Conservation (phyloP, 2,329 filamentous ascomycete species). For the Cercospora canescens region DNA sequence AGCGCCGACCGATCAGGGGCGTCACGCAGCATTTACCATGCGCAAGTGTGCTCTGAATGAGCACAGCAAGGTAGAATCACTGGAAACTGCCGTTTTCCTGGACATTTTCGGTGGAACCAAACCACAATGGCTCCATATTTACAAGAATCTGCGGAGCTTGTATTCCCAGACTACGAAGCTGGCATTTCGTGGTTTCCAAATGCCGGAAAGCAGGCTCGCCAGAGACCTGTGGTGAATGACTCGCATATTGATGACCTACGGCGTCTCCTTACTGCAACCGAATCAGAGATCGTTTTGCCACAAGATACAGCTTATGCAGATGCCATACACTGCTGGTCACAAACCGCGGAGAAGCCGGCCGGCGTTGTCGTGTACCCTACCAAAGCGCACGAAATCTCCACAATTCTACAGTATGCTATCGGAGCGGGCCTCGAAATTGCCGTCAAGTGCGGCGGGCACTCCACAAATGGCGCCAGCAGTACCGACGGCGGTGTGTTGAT, state of each 20-base stretch:
- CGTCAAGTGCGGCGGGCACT: neutral
- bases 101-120: no score
- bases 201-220: neutral
- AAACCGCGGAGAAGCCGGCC: neutral
- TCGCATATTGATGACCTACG: neutral
- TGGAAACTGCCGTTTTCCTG: neutral
- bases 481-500: neutral
- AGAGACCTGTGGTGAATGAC: neutral
- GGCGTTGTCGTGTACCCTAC: neutral
- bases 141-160: neutral
- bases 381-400: neutral
- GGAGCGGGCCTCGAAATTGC: neutral
- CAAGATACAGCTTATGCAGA: neutral
- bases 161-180: neutral
- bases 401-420: neutral
- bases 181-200: neutral
- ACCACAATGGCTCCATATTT: neutral
- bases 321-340: neutral
- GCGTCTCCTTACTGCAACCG: neutral
- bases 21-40: neutral
- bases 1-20: neutral
- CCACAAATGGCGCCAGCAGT: neutral
- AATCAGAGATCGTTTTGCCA: neutral
- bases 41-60: neutral
- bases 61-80: neutral